Conservation (phyloP, 352 stramenopile genomes). For the Phytopythium chamaehyphon region DNA sequence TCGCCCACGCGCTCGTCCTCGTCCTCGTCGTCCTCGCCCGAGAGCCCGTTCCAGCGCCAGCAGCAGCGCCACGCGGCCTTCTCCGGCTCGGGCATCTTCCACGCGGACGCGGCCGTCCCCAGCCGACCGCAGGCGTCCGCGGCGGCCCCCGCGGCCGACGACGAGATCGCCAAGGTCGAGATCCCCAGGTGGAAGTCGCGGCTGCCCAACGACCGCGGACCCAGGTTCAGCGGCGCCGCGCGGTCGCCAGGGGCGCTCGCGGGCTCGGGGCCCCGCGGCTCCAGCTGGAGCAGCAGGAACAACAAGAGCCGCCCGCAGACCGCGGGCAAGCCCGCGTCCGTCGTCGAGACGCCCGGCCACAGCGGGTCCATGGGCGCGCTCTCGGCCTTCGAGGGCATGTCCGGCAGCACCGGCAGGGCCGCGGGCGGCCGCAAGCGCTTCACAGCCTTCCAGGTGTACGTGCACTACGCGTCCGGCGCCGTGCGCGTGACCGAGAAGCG, state of each 20-base stretch:
- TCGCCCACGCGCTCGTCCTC: conserved; percentile 25
- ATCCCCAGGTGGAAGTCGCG: conserved; percentile 63
- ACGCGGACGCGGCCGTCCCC: conserved; percentile 25
- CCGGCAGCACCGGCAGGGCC: conserved; percentile 6
- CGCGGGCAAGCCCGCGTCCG: not conserved
- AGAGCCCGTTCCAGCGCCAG: conserved; percentile 12
- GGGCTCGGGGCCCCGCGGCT: conserved; percentile 9
- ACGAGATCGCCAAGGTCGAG: conserved; percentile 71
- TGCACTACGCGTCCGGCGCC: conserved; percentile 68
- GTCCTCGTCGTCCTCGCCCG: conserved; percentile 11
- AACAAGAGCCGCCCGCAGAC: conserved; percentile 8
- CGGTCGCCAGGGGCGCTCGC: conserved; percentile 28
- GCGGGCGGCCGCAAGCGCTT: conserved; percentile 53
- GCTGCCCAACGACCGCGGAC: conserved; percentile 48
- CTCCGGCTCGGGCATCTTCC: conserved; percentile 23
- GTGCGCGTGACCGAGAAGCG: conserved; percentile 67
- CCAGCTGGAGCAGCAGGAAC: conserved; percentile 1
- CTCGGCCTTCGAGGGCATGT: conserved; percentile 11
- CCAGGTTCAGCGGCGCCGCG: conserved; percentile 17
- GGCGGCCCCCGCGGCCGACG: conserved; percentile 19
- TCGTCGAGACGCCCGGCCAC: conserved; percentile 11
- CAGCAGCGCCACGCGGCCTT: conserved; percentile 7
- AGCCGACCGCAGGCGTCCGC: not conserved
- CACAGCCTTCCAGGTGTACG: conserved; percentile 75
- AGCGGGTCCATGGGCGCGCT: conserved; percentile 32